Evolutionary conservation across 257 asterid genomes (phyloP).

Genomic region (Nicotiana otophora): DNA sequence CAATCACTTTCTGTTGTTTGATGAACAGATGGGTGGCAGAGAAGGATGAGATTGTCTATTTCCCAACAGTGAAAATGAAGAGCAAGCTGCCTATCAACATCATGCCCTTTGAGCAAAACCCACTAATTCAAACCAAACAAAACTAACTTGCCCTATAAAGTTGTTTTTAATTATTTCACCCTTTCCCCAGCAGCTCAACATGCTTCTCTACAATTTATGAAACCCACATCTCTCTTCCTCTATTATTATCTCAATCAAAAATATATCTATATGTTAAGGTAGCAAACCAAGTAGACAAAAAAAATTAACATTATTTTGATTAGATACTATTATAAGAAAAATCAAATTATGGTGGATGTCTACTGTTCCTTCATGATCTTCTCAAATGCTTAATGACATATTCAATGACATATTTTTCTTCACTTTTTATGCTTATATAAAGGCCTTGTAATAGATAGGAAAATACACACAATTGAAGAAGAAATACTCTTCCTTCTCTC

Average conservation of each 20-base stretch:
- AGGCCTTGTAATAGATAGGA: no score
- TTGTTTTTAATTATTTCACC: neutral
- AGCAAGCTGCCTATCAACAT: slow-evolving; percentile 83
- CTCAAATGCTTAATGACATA: no score
- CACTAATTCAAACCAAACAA: neutral
- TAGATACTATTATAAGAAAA: no score
- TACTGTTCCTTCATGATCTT: no score
- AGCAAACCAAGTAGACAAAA: neutral
- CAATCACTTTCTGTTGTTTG: slow-evolving; percentile 16
- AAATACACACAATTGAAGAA: no score
- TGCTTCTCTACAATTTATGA: neutral
- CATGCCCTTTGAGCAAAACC: slow-evolving; percentile 32
- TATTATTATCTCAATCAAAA: neutral
- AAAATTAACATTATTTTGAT: neutral
- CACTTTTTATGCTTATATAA: no score
- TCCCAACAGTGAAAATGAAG: slow-evolving; percentile 89
- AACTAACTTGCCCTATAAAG: neutral
- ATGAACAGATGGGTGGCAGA: slow-evolving; percentile 75
- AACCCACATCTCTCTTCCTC: neutral
- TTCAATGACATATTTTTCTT: no score
- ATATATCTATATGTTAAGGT: neutral
- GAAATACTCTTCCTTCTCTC: no score
- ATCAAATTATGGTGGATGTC: no score
- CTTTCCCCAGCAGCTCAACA: neutral
- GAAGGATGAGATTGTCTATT: slow-evolving; percentile 71